Conservation (phyloP, 2,329 filamentous ascomycete species). For the Aspergillus novofumigatus region DNA sequence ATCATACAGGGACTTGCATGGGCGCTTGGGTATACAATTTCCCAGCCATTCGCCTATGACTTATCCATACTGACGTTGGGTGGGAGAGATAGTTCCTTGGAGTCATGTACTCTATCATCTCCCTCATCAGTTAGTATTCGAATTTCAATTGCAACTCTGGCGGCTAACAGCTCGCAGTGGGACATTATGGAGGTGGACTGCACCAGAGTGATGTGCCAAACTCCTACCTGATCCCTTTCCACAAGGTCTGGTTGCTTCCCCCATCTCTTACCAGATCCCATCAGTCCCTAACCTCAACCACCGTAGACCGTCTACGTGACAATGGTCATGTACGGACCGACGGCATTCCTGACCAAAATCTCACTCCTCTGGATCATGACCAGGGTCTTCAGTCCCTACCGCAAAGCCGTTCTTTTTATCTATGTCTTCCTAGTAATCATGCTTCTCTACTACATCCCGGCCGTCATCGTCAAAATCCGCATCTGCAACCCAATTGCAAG, state of each 20-base stretch:
- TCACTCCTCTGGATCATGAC: conserved; percentile 44
- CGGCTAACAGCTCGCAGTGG: conserved; percentile 20
- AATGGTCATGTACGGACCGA: conserved; percentile 45
- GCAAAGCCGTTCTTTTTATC: conserved; percentile 37
- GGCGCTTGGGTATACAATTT: conserved; percentile 12
- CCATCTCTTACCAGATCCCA: neutral
- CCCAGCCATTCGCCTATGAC: neutral
- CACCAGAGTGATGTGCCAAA: conserved; percentile 32
- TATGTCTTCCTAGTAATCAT: conserved; percentile 38
- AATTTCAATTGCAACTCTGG: neutral
- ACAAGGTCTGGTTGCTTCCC: conserved; percentile 27
- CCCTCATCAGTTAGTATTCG: conserved; percentile 20
- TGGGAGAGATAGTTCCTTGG: conserved; percentile 14
- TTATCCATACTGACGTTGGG: neutral
- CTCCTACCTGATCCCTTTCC: conserved; percentile 28
- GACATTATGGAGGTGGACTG: conserved; percentile 34
- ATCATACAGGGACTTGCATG: conserved; percentile 13
- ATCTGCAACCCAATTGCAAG: conserved; percentile 41
- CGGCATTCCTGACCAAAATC: conserved; percentile 42
- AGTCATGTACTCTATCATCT: conserved; percentile 20
- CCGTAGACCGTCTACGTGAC: conserved; percentile 40
- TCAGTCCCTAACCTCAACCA: neutral
- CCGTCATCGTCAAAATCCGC: conserved; percentile 41
- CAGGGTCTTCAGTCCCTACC: conserved; percentile 41
- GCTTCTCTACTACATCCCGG: conserved; percentile 39